Base-by-base conservation (phyloP, 345 rosid genomes). In the Eucalyptus grandis region DNA sequence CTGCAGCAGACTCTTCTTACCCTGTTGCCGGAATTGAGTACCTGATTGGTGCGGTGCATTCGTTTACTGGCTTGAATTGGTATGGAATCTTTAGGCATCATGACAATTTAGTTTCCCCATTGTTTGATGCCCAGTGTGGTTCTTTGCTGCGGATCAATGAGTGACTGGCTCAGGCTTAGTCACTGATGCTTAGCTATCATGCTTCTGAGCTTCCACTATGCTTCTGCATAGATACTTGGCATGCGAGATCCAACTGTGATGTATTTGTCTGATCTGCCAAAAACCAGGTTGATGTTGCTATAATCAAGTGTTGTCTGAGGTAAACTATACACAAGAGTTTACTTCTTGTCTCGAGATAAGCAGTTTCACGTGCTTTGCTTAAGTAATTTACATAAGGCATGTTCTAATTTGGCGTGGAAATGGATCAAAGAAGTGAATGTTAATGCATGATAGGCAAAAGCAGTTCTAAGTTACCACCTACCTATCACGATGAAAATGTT, bases 1-100 rank as follows among this genome's bases (percentile, higher is more conserved):
- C 96, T n/a, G 98, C 97, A 56, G 97, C 95, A 31, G 98, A 94
- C 92, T 96, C 97, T 89, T 93, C 89, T 88, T 94, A 90, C 77
- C 97, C 98, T 72, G 94, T 96, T 65, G 95, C 95, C 34, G 94
- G 92, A 80, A 93, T 96, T 89, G 97, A 95, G 90, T 87, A 95
- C 90, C 85, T 94, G 90, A 93, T 96, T 50, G 95, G 93, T 91
- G 94, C 88, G 34, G 91, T 94, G 8, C 98, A 96, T 94, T 91
- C 94, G 1, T 94, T 90, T 86, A 91, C 96, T n/a, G 98, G 96
- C 22, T 88, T 95, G 31, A 93, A 91, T 86, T 96, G 97, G 97
- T 96, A 89, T 80, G 85, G 16, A 86, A 26, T 72, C 43, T 53
- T 37, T 40, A 19, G 27, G 15, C 14, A 19, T 77, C 83, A 37